Percentiles rank a stretch among this genome's conserved stretches.
These are phyloP conservation scores for Coniosporium tulheliwenetii DNA, from an alignment of 2,329 filamentous ascomycete species.

Conservation along the genomic window DNA sequence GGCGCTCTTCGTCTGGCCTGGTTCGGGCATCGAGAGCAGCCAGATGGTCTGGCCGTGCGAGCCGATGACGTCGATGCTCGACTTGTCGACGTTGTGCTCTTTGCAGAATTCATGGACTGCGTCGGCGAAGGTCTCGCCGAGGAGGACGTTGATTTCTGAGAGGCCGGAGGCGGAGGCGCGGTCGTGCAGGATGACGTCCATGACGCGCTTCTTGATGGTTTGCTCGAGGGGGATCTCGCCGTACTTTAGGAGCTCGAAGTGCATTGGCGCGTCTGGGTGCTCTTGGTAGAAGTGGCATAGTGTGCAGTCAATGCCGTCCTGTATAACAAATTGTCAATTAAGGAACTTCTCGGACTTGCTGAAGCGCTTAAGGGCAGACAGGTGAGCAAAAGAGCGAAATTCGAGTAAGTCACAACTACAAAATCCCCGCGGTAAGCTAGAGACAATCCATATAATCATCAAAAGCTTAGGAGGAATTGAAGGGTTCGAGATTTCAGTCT, in stretches of 20 bases:
- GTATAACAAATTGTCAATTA: no score
- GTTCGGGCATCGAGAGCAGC: slow-evolving; percentile 37
- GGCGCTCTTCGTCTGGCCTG: slow-evolving; percentile 29
- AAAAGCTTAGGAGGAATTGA: no score
- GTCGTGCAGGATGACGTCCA: slow-evolving; percentile 41
- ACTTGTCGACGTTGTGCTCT: slow-evolving; percentile 25
- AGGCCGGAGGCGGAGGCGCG: slow-evolving; percentile 36
- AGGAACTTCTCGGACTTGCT: no score
- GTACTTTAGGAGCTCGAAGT: slow-evolving; percentile 38
- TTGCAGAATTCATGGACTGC: slow-evolving; percentile 35
- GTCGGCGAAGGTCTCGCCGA: slow-evolving; percentile 40
- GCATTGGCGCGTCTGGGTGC: slow-evolving; percentile 34
- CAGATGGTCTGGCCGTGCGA: slow-evolving; percentile 46
- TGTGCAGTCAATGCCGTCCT: slow-evolving; percentile 40
- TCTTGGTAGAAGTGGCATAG: slow-evolving; percentile 41
- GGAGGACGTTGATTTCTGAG: slow-evolving; percentile 39
- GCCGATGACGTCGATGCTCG: slow-evolving; percentile 37
- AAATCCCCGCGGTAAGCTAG: no score
- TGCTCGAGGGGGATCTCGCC: slow-evolving; percentile 39
- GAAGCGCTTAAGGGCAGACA: no score
- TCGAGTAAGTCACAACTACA: no score
- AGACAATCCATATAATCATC: no score
- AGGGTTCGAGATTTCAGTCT: no score
- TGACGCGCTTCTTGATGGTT: slow-evolving; percentile 38
- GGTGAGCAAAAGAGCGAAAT: no score